A percentile compares a stretch with the other conserved stretches of the same genome.
Evolutionary conservation across 1,139 yeast genomes (phyloP).

Genomic region (Pneumocystis oryctolagi): DNA sequence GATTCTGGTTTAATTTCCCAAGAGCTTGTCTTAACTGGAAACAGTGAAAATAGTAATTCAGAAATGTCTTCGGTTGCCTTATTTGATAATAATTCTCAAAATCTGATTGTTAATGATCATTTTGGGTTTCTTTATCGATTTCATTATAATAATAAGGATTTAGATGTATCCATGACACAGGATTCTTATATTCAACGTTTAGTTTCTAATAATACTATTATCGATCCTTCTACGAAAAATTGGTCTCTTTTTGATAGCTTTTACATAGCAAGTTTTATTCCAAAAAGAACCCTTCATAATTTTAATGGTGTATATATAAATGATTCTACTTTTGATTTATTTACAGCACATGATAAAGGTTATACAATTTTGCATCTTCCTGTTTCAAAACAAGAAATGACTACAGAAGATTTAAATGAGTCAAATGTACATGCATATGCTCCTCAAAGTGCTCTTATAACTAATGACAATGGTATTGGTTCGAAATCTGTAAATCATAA

Average conservation of each 20-base stretch:
- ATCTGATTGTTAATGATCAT: background rate
- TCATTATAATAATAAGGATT: background rate
- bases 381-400: background rate
- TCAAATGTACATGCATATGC: background rate
- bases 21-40: background rate
- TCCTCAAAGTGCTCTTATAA: background rate
- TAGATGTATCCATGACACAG: background rate
- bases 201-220: background rate
- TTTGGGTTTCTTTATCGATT: background rate
- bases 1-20: background rate
- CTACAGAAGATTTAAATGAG: background rate
- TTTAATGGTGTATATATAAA: background rate
- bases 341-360: background rate
- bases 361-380: background rate
- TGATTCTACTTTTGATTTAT: background rate
- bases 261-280: background rate
- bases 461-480: background rate
- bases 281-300: background rate
- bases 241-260: background rate
- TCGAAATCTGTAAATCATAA: background rate
- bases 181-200: background rate
- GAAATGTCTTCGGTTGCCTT: background rate
- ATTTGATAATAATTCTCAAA: background rate
- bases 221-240: background rate
- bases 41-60: background rate